phyloP scores from a whole-genome alignment of 2,329 filamentous ascomycete species.

The Botrytis sinoallii region DNA sequence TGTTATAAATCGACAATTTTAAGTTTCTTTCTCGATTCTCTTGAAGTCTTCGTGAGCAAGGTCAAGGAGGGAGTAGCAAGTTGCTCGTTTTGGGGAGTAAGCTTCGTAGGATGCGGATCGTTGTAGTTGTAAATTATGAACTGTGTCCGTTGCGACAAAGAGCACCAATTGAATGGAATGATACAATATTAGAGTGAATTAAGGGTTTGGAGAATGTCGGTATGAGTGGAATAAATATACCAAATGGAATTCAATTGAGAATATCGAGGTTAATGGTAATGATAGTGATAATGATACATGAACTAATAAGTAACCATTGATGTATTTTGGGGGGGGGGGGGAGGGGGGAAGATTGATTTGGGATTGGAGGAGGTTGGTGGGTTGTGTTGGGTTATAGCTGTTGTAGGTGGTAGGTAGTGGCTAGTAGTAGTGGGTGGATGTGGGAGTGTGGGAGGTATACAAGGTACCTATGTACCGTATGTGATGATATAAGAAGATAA shows the following conservation, averaged over 20 bases:
- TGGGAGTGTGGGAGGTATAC: too few relatives aligned
- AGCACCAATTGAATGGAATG: conserved; percentile 13
- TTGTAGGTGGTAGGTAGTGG: not conserved
- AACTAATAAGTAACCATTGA: not conserved
- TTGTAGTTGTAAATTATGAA: not conserved
- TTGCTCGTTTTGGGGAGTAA: not conserved
- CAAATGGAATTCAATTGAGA: not conserved
- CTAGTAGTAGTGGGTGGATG: too few relatives aligned
- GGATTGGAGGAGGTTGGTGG: conserved; percentile 8
- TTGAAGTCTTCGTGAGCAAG: not conserved
- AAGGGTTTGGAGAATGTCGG: not conserved
- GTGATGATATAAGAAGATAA: not conserved
- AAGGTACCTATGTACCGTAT: too few relatives aligned
- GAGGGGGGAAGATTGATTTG: not conserved
- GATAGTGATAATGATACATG: not conserved
- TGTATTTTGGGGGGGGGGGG: not conserved
- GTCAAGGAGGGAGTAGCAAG: not conserved
- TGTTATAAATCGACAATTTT: not conserved
- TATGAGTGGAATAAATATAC: not conserved
- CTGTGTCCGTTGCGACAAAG: conserved; percentile 15
- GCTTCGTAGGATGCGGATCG: conserved; percentile 8
- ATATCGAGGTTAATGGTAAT: not conserved
- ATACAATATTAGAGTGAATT: conserved; percentile 16
- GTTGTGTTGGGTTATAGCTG: not conserved
- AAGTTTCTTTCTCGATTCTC: not conserved